These are phyloP conservation scores for Kandelia obovata DNA, from an alignment of 345 rosid genomes.

Conservation along the genomic window DNA sequence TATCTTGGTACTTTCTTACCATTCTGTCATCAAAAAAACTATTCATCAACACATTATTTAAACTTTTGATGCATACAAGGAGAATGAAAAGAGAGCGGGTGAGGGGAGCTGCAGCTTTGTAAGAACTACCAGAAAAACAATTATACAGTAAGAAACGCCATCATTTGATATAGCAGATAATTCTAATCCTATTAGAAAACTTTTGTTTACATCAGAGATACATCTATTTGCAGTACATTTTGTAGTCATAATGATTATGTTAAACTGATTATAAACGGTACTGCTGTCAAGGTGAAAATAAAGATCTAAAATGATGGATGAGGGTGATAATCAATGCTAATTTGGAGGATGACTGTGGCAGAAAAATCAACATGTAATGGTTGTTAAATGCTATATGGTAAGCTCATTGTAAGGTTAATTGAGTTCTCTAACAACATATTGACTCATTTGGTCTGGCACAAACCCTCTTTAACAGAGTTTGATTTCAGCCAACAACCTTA, in stretches of 20 bases:
- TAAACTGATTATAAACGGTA: background rate
- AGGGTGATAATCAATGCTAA: background rate
- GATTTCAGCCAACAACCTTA: background rate
- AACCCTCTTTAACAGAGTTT: background rate
- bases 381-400: background rate
- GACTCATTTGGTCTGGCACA: background rate
- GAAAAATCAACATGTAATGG: background rate
- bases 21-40: slow-evolving; percentile 41
- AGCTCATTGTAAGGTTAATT: background rate
- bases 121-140: no score
- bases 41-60: slow-evolving; percentile 2
- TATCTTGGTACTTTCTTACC: slow-evolving; percentile 44
- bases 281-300: background rate
- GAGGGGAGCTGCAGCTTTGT: no score
- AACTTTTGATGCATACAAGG: background rate
- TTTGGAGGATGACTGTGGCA: background rate
- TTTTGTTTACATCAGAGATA: background rate
- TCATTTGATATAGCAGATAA: background rate
- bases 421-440: background rate
- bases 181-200: background rate
- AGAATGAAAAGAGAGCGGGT: background rate
- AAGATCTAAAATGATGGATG: background rate
- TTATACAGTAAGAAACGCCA: background rate
- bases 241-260: background rate
- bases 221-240: background rate